Base-by-base conservation (phyloP, 2,329 filamentous ascomycete species). In the Penicillium polonicum region DNA sequence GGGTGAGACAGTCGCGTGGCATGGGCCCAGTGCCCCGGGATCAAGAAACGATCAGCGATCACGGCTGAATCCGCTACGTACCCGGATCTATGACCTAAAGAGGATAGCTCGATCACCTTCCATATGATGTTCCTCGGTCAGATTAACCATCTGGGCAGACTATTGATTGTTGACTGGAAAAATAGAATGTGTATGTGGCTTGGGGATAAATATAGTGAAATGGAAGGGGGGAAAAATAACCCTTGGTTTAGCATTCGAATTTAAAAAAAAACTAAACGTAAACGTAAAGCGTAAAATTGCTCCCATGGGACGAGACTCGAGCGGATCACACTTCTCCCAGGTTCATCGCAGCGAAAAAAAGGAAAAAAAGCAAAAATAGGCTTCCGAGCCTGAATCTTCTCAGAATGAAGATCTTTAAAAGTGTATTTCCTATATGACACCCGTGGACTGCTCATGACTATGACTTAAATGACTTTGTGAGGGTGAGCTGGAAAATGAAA, bases 1-100 rank as follows among this genome's bases (percentile, higher is more conserved):
- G 55, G 50, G 50, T 58, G 55, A 58, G 46, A 56, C 53, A 46
- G 50, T 58, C 55, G 55, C 55, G 55, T 58, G 55, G 55, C 55
- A 48, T 48, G 43, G 50, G 51, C 44, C 55, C 49, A 54, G 50
- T 48, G 55, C 50, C 55, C 55, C 54, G 41, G 55, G 49, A 43
- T 42, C 48, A 51, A 41, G 33, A 52, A 48, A 38, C 49, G 55
- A 57, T 57, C 50, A 54, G 50, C 55, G 55, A 58, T 58, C 55
- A 55, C 55, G 55, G 55, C 55, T 58, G 55, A 58, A 45, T 54
- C 55, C 55, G 55, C 44, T 53, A 31, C 36, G 12, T 58, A 55
- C 51, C 55, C 55, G 55, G 55, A 38, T 48, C 55, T 58, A 58
- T 58, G 38, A 33, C 51, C 51, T 17, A 54, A 58, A 58, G 31